These are phyloP conservation scores for Kodamaea arcana DNA, from an alignment of 1,139 yeast species.

Conservation along the genomic window DNA sequence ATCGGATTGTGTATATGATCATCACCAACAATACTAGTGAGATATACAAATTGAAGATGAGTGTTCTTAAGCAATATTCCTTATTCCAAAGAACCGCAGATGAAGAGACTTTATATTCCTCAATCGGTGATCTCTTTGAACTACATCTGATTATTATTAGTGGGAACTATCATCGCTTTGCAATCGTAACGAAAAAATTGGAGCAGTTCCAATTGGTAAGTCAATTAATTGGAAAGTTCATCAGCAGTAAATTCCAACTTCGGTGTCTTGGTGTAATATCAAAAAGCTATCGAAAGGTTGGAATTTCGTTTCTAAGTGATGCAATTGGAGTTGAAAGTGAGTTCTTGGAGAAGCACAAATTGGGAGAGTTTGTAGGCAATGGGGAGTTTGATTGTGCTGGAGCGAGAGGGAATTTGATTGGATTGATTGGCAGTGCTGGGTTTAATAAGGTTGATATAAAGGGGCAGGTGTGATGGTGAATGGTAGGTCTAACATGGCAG, in stretches of 20 bases:
- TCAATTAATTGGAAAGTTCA: constrained; percentile 36
- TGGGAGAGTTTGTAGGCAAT: constrained; percentile 34
- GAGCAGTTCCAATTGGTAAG: constrained; percentile 20
- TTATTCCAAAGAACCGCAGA: constrained; percentile 3
- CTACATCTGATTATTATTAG: constrained; percentile 14
- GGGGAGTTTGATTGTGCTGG: constrained; percentile 40
- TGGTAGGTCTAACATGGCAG: too few relatives aligned
- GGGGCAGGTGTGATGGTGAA: too few relatives aligned
- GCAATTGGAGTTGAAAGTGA: constrained; percentile 43
- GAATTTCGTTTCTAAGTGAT: constrained; percentile 39
- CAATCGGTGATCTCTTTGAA: constrained; percentile 9
- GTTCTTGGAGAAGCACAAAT: constrained; percentile 41
- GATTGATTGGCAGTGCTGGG: constrained; percentile 36
- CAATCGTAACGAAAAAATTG: constrained; percentile 22
- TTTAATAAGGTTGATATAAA: constrained; percentile 79
- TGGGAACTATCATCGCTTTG: constrained; percentile 53
- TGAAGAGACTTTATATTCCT: constrained; percentile 11
- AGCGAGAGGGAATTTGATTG: constrained; percentile 45
- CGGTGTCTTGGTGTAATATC: constrained; percentile 57
- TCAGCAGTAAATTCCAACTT: constrained; percentile 53
- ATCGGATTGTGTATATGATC: constrained; percentile 71
- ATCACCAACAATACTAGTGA: constrained; percentile 67
- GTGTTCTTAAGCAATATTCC: constrained; percentile 10
- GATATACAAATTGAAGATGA: constrained; percentile 33
- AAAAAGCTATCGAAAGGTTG: constrained; percentile 55